Percentiles rank a stretch among this genome's conserved stretches.
phyloP scores from a whole-genome alignment of 1,284 basidiomycete genomes.

The Trametes versicolor region DNA sequence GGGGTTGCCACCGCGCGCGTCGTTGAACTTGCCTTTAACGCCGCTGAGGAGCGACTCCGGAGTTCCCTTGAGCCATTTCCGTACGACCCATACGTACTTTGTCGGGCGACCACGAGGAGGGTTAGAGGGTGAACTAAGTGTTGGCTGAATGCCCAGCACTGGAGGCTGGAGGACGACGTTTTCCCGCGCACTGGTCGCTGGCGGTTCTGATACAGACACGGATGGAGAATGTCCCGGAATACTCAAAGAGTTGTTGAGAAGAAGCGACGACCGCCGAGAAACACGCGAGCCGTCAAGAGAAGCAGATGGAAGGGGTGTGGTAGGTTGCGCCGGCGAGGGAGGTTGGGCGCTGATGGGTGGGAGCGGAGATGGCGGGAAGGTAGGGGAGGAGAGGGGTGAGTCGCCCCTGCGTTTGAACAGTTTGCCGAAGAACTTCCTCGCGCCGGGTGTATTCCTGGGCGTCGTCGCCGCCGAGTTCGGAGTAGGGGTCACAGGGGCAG shows the following conservation, averaged over 20 bases:
- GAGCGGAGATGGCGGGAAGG: constrained; percentile 25
- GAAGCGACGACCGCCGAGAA: constrained; percentile 29
- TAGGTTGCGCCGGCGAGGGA: constrained; percentile 31
- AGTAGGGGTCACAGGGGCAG: constrained; percentile 39
- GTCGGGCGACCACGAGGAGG: constrained; percentile 58
- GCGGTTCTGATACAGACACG: constrained; percentile 31
- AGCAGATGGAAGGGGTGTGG: constrained; percentile 29
- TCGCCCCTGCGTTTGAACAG: constrained; percentile 73
- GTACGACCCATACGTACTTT: constrained; percentile 86
- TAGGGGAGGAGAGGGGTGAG: constrained; percentile 23
- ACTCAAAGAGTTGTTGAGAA: constrained; percentile 20
- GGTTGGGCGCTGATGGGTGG: constrained; percentile 37
- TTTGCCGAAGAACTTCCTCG: constrained; percentile 78
- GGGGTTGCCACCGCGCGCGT: constrained; percentile 26
- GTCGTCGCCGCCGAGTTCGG: constrained; percentile 32
- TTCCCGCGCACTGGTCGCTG: constrained; percentile 19
- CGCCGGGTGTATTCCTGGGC: constrained; percentile 41
- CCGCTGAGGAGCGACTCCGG: constrained; percentile 50
- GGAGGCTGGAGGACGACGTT: constrained; percentile 56
- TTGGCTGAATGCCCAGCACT: constrained; percentile 72
- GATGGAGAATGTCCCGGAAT: constrained; percentile 25
- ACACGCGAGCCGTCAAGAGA: constrained; percentile 13
- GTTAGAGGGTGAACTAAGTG: constrained; percentile 51
- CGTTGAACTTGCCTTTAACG: constrained; percentile 50
- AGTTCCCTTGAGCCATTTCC: constrained; percentile 78